These are phyloP conservation scores for Cyclanthera cordifolia DNA, from an alignment of 306 rosid genomes.

Conservation along the genomic window DNA sequence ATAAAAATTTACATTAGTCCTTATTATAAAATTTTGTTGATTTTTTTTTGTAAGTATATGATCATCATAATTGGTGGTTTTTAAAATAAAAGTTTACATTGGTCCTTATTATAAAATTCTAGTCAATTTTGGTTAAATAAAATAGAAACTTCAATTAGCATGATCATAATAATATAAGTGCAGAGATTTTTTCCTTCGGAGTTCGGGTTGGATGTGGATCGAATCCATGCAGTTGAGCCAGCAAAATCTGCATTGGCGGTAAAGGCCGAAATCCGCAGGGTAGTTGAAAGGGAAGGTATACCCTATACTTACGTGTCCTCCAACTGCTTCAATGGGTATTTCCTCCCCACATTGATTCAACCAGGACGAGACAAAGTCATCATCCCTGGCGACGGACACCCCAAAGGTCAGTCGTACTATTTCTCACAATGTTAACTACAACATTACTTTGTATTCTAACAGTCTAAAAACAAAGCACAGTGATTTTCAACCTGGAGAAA, in stretches of 20 bases:
- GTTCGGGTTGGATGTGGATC: constrained; percentile 77
- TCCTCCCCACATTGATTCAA: constrained; percentile 60
- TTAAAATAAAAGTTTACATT: no score
- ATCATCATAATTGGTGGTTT: no score
- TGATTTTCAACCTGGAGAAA: constrained; percentile 60
- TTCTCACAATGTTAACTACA: no score
- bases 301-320: constrained; percentile 52
- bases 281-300: constrained; percentile 52
- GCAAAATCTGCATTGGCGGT: constrained; percentile 56
- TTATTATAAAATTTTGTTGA: no score
- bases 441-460: no score
- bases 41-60: no score
- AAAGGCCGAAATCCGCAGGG: constrained; percentile 53
- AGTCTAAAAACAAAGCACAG: constrained; percentile 21
- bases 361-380: constrained; percentile 61
- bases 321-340: constrained; percentile 62
- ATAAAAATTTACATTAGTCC: no score
- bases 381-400: constrained; percentile 60
- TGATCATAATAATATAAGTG: no score
- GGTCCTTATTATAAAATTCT: no score
- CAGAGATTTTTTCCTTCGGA: constrained; percentile 93
- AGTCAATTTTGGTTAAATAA: no score
- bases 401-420: constrained; percentile 40
- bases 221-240: constrained; percentile 70
- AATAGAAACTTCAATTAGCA: no score